A percentile compares a stretch with the other conserved stretches of the same genome.
These are phyloP conservation scores for Aaosphaeria pasadenensis DNA, from an alignment of 2,329 filamentous ascomycete species.

Conservation along the genomic window DNA sequence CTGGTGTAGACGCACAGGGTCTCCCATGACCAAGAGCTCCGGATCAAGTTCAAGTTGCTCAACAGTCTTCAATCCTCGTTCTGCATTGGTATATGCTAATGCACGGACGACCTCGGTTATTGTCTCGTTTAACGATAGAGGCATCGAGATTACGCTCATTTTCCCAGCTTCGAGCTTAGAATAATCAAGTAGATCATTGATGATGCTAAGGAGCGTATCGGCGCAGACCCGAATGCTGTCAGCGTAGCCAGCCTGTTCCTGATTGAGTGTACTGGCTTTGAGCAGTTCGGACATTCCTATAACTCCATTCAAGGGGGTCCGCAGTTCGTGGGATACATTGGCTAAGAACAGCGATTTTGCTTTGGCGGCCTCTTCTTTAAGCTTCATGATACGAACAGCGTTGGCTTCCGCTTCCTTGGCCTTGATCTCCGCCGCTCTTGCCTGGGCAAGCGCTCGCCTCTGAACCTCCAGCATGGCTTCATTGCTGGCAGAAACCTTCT, in stretches of 20 bases:
- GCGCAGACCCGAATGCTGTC: slow-evolving; percentile 65
- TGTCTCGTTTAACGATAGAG: slow-evolving; percentile 52
- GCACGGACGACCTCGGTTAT: slow-evolving; percentile 64
- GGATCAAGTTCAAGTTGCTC: slow-evolving; percentile 55
- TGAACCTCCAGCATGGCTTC: slow-evolving; percentile 75
- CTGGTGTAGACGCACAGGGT: slow-evolving; percentile 51
- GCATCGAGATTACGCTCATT: slow-evolving; percentile 59
- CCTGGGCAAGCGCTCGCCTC: slow-evolving; percentile 69
- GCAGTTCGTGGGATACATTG: slow-evolving; percentile 58
- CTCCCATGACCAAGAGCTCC: slow-evolving; percentile 51
- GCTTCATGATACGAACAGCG: slow-evolving; percentile 73
- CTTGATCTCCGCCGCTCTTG: slow-evolving; percentile 70
- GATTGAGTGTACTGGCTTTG: slow-evolving; percentile 55
- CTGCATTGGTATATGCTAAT: slow-evolving; percentile 61
- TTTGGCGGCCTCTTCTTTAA: slow-evolving; percentile 79
- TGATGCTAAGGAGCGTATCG: slow-evolving; percentile 52
- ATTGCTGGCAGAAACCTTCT: slow-evolving; percentile 76
- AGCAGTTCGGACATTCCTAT: slow-evolving; percentile 60
- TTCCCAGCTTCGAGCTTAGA: slow-evolving; percentile 53
- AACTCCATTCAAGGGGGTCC: slow-evolving; percentile 54
- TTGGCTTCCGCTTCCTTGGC: slow-evolving; percentile 74
- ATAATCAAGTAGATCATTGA: slow-evolving; percentile 54
- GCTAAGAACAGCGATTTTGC: slow-evolving; percentile 74
- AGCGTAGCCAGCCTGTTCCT: slow-evolving; percentile 60
- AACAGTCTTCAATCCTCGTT: slow-evolving; percentile 58